Evolutionary conservation across 352 stramenopile genomes (phyloP), one percentile per base, ranked within the genome.

Genomic region (Globisporangium spinosum): DNA sequence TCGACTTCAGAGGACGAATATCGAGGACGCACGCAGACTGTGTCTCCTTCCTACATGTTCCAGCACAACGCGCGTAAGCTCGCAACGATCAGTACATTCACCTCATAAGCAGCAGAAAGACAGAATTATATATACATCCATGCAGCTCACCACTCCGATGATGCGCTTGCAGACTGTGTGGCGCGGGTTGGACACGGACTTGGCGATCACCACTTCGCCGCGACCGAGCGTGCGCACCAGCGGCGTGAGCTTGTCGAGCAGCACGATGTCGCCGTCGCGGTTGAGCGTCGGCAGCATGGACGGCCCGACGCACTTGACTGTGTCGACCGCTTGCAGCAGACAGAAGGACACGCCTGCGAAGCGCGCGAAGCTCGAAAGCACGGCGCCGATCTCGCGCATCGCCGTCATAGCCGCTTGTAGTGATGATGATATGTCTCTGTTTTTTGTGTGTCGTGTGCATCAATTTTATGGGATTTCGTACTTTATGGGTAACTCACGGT

Each of bases 201-300:
- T 91, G 61, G 87, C 81, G 65, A 97, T 96, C 29, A 97, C 89
- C 20, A 97, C 82, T 54, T 97, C 91, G 57, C 91, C 91, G 27
- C 77, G 80, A 35, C 84, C 69, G 25, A 96, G 76, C 55, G 67
- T 69, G 45, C 82, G 81, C 63, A 95, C 73, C 57, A 59, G 81
- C 40, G 85, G 89, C 54, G 90, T 79, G 58, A 97, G n/a, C 47
- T 95, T 95, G 70, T 97, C 90, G 68, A 97, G 78, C 53, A 97
- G 74, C 68, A 97, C 80, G 57, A 97, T 94, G 71, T 97, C 91
- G 56, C 91, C 90, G 59, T 94, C 79, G 58, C 78, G 89, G 70
- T 96, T 96, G 51, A 97, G 81, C 53, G 91, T 97, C 20, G 90
- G 90, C 38, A 97, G 80, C 91, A 97, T 97, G 56, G 87, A 96